Conservation (phyloP, 2,329 filamentous ascomycete genomes). For the Botryotinia narcissicola region DNA sequence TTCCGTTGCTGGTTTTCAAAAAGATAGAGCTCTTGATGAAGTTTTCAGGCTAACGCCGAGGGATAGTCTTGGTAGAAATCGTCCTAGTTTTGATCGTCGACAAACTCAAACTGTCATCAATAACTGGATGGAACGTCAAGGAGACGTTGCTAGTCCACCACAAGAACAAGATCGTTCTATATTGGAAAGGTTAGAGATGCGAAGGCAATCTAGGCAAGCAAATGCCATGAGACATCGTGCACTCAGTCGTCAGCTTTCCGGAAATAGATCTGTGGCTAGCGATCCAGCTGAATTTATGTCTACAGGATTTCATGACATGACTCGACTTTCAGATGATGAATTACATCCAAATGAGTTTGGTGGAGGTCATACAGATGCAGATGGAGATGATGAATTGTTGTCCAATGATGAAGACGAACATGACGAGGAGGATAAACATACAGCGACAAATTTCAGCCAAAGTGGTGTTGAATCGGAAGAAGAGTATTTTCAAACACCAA, state of each 20-base stretch:
- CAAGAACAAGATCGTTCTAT: slow-evolving; percentile 59
- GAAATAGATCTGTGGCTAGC: slow-evolving; percentile 57
- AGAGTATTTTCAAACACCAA: slow-evolving; percentile 56
- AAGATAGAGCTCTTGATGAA: slow-evolving; percentile 86
- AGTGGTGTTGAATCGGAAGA: slow-evolving; percentile 44
- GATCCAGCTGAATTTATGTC: slow-evolving; percentile 63
- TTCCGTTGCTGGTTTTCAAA: slow-evolving; percentile 83
- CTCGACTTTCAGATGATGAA: slow-evolving; percentile 21
- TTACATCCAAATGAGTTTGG: slow-evolving; percentile 12
- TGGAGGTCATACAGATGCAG: slow-evolving; percentile 57
- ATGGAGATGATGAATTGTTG: slow-evolving; percentile 82
- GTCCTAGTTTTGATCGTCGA: slow-evolving; percentile 61
- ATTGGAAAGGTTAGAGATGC: slow-evolving; percentile 55
- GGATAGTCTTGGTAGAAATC: slow-evolving; percentile 57
- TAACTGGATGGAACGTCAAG: slow-evolving; percentile 81
- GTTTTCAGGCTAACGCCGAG: slow-evolving; percentile 78
- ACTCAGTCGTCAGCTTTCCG: slow-evolving; percentile 43
- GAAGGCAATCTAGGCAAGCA: slow-evolving; percentile 33
- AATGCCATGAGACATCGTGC: slow-evolving; percentile 26
- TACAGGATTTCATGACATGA: slow-evolving; percentile 34
- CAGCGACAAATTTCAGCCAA: slow-evolving; percentile 36
- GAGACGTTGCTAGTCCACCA: slow-evolving; percentile 53
- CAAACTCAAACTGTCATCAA: slow-evolving; percentile 80
- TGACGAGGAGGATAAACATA: slow-evolving; percentile 45
- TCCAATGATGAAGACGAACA: slow-evolving; percentile 73